Evolutionary conservation across 352 stramenopile genomes (phyloP), one percentile per base, ranked within the genome.

Genomic region (Blastocystis sp.): DNA sequence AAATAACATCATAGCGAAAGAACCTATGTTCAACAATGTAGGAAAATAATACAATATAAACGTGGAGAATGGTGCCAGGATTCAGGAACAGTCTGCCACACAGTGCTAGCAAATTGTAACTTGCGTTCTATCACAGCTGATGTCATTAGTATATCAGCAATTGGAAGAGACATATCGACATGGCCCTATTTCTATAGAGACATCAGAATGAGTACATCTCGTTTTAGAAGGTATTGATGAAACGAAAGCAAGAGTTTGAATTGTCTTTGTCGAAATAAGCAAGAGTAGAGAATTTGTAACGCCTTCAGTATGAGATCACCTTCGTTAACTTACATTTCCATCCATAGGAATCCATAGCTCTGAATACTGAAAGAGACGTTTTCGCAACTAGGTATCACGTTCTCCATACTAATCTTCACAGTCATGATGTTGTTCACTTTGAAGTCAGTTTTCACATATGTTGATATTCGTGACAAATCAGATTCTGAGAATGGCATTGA

Each of bases 211-310:
- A 17, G 0, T 66, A 84, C 73, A 42, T 84, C 73, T 22, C 73
- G 48, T 68, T 84, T 64, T 30, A 84, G 51, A 35, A 84, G 73
- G 53, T 66, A 84, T 15, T 84, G 42, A 44, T 84, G 73, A 44
- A 68, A 84, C 1, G 73, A 84, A n/a, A 84, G 51, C 9, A 84
- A 57, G 19, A 84, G 42, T 1, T 69, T 44, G 17, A 69, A 84
- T 15, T 84, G 54, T 6, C 73, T 54, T 40, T 84, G 73, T 30
- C 54, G 51, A 44, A 69, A 84, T n/a, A 84, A 24, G 30, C 51
- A 62, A 15, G 53, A 66, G n/a, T 84, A 84, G 11, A 84, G 73
- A n/a, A 66, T 58, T 53, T 84, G 73, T 6, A 84, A n/a, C 19
- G 68, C 40, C 73, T n/a, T 84, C 24, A 11, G 17, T 11, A 54